Base-by-base conservation (phyloP, 2,329 filamentous ascomycete species). In the Arachnomyces sp. region DNA sequence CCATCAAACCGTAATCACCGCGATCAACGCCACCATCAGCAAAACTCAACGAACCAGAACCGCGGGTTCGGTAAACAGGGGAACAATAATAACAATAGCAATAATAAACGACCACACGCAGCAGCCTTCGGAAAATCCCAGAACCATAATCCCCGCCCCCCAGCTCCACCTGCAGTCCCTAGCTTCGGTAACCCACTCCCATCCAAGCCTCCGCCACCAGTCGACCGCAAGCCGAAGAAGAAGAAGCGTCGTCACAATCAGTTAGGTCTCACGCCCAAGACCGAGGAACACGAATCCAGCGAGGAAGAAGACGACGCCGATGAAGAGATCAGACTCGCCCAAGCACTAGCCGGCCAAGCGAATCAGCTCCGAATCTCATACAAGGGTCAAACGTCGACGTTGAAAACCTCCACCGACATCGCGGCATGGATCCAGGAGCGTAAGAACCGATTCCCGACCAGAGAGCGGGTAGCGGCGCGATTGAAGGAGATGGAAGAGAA, bases 381-480 rank as follows among this genome's bases (percentile, higher is more conserved):
- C 50, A 68, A 71, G 48, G 74, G 74, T n/a, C 59, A 70, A 51
- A 68, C 73, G 33, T 57, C 73, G 3, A 71, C 66, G 0, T 57
- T 82, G 16, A 67, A 70, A 39, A 71, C 70, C 5, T 58, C 72
- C 12, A 76, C 76, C 43, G 88, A 95, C 55, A 72, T 95, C 40
- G 74, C 78, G 16, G 76, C 78, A 5, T 96, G 87, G 79, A 77
- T 93, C 47, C 79, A 79, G 36, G 87, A 94, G 60, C 79, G 90
- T 43, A 82, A 74, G 56, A 82, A 78, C 49, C 81, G 82, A 38
- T 96, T 77, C 58, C 90, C 90, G 2, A 95, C 89, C 2, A 77
- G 78, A 58, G 77, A 77, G 43, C 79, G 84, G 40, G 71, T 75
- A 41, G 69, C 73, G 40, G 58, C 56, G 32, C 49, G 46, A 12